Percentiles rank a stretch among this genome's conserved stretches.
Evolutionary conservation across 2,329 filamentous ascomycete species (phyloP).

Genomic region (Ophiocordyceps camponoti-leonardi): DNA sequence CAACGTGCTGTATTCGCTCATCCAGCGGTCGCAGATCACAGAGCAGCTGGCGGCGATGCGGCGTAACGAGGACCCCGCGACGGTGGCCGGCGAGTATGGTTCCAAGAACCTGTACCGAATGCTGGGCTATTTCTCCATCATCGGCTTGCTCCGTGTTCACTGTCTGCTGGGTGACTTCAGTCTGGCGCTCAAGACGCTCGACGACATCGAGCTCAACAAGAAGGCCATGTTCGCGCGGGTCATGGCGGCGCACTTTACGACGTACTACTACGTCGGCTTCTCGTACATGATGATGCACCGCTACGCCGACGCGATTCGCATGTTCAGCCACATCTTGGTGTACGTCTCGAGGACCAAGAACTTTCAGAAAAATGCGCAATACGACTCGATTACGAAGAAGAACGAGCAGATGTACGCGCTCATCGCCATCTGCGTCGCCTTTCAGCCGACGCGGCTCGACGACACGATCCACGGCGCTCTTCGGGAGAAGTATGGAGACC

Average conservation of each 20-base stretch:
- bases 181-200: conserved; percentile 93
- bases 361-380: conserved; percentile 98
- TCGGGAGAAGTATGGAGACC: conserved; percentile 97
- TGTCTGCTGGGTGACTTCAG: conserved; percentile 95
- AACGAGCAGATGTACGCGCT: conserved; percentile 99
- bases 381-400: conserved; percentile 99
- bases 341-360: conserved; percentile 99
- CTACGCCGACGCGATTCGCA: conserved; percentile 97
- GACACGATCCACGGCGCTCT: conserved; percentile 98
- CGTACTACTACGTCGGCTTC: conserved; percentile 99
- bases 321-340: conserved; percentile 99
- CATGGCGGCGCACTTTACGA: conserved; percentile 98
- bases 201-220: conserved; percentile 99
- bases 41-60: conserved; percentile 94
- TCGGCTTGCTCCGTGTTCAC: conserved; percentile 89
- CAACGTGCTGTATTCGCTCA: conserved; percentile 97
- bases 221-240: conserved; percentile 99
- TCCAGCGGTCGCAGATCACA: conserved; percentile 94
- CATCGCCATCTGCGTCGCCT: conserved; percentile 95
- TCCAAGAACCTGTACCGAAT: conserved; percentile 90
- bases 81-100: conserved; percentile 89
- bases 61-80: conserved; percentile 74
- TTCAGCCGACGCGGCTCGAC: conserved; percentile 91
- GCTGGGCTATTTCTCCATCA: conserved; percentile 98
- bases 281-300: conserved; percentile 99